Evolutionary conservation across 2,329 filamentous ascomycete genomes (phyloP).

Genomic region (Grosmannia serpens): DNA sequence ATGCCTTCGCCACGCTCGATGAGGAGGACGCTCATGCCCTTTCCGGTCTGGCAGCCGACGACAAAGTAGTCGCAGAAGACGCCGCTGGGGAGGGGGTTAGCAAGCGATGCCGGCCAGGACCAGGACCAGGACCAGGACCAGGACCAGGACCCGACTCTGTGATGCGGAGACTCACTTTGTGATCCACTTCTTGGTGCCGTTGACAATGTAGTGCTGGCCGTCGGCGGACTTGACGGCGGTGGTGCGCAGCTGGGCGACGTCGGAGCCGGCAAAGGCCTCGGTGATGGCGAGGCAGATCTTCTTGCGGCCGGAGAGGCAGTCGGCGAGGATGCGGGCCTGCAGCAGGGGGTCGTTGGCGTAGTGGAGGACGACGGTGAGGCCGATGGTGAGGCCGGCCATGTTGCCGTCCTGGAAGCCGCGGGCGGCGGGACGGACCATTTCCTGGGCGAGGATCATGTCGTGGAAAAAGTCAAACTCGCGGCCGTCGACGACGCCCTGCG

Average conservation of each 20-base stretch:
- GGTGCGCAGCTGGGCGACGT: slow-evolving; percentile 69
- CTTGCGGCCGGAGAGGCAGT: slow-evolving; percentile 70
- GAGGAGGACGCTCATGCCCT: slow-evolving; percentile 66
- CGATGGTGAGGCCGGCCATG: slow-evolving; percentile 78
- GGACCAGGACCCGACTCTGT: background rate
- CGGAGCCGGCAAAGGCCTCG: slow-evolving; percentile 75
- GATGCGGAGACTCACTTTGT: slow-evolving; percentile 50
- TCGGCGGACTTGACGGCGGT: slow-evolving; percentile 67
- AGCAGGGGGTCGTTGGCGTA: slow-evolving; percentile 59
- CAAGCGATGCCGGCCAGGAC: slow-evolving; percentile 18
- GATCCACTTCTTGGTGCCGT: slow-evolving; percentile 77
- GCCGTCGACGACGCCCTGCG: slow-evolving; percentile 55
- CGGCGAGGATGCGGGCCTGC: slow-evolving; percentile 54
- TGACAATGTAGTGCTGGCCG: slow-evolving; percentile 60
- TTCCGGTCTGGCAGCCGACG: slow-evolving; percentile 65
- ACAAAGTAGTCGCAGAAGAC: slow-evolving; percentile 77
- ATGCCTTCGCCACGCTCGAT: slow-evolving; percentile 64
- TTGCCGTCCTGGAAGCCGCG: slow-evolving; percentile 80
- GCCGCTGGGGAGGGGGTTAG: slow-evolving; percentile 4
- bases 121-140: too few relatives aligned
- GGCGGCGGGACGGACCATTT: slow-evolving; percentile 58
- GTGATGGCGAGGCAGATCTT: slow-evolving; percentile 83
- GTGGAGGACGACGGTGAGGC: slow-evolving; percentile 67
- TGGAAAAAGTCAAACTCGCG: slow-evolving; percentile 84
- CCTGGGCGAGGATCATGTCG: slow-evolving; percentile 65